A percentile compares a stretch with the other conserved stretches of the same genome.
Conservation (phyloP, 306 rosid species). For the Prunus mira region DNA sequence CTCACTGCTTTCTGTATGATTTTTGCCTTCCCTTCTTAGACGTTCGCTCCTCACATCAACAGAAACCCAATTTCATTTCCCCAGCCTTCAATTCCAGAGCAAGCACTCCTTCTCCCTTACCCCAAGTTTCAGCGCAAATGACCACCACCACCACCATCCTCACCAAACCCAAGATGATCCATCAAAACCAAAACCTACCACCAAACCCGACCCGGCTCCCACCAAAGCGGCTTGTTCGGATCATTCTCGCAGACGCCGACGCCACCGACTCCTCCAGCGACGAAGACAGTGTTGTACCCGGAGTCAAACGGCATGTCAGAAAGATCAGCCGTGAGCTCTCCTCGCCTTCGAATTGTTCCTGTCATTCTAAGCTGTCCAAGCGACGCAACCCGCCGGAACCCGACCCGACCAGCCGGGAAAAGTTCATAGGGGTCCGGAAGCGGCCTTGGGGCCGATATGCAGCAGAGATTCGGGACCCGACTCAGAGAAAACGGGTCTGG, state of each 20-base stretch:
- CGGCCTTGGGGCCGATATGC: constrained; percentile 87
- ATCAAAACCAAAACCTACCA: not conserved
- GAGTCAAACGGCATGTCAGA: constrained; percentile 35
- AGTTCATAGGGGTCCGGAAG: constrained; percentile 64
- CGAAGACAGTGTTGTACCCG: constrained; percentile 4
- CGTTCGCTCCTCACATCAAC: not conserved
- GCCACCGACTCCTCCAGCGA: constrained; percentile 71
- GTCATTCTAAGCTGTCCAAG: constrained; percentile 5
- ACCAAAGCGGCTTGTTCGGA: constrained; percentile 38
- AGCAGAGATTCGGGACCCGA: constrained; percentile 83
- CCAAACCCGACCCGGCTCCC: not conserved
- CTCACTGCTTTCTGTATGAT: too few relatives aligned
- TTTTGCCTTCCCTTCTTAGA: too few relatives aligned
- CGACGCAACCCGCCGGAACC: not conserved
- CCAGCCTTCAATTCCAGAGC: not conserved
- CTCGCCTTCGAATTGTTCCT: not conserved
- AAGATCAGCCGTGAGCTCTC: constrained; percentile 28
- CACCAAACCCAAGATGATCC: not conserved
- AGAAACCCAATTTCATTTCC: not conserved
- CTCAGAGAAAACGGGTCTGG: constrained; percentile 60
- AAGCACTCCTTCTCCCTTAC: not conserved
- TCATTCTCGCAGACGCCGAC: constrained; percentile 65
- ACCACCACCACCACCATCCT: not conserved
- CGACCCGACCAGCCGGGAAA: constrained; percentile 11
- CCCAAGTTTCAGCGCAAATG: constrained; percentile 15